Evolutionary conservation across 106 monocot species (phyloP), one percentile per base, ranked within the genome.

Genomic region (Acorus gramineus): DNA sequence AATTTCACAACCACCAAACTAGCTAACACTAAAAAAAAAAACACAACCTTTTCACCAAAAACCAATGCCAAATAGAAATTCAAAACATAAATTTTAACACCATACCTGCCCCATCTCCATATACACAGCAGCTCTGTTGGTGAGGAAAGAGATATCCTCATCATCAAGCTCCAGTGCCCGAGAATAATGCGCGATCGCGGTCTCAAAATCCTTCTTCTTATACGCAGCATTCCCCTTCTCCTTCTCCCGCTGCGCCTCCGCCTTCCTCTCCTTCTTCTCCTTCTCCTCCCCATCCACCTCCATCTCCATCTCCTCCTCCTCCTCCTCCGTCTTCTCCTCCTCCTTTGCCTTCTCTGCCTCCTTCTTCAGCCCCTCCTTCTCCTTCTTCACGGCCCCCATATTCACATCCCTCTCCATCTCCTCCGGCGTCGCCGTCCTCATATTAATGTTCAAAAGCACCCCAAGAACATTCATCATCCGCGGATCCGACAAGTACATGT

Each of bases 201-300:
- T 65, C 42, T 53, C 52, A 65, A 65, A 44, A 44, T 65, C 52
- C 42, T 53, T 65, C 52, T 53, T 65, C 9, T 44, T 52, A 44
- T 65, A 65, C 9, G 65, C 65, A 53, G 53, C 65, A 65, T 65
- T 65, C 3, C 65, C 65, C 9, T 14, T 53, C 48, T 65, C 65
- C 49, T 65, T 65, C 43, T 65, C 65, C 65, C 7, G 50, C 53
- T 50, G 52, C 14, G 65, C 63, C 63, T 3, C 7, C n/a, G 49
- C 63, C 48, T 50, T 44, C 48, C 9, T 10, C 44, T 50, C 50
- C 50, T 49, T 49, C 47, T 12, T 7, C 12, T 63, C 63, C 49
- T 46, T 49, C 63, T 0, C 46, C n/a, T 3, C 11, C 11, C 14
- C 63, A 10, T 11, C n/a, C 44, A 9, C 63, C 3, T 8, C 11